Conservation (phyloP, 108 stramenopile species). For the Schizochytrium sp. region DNA sequence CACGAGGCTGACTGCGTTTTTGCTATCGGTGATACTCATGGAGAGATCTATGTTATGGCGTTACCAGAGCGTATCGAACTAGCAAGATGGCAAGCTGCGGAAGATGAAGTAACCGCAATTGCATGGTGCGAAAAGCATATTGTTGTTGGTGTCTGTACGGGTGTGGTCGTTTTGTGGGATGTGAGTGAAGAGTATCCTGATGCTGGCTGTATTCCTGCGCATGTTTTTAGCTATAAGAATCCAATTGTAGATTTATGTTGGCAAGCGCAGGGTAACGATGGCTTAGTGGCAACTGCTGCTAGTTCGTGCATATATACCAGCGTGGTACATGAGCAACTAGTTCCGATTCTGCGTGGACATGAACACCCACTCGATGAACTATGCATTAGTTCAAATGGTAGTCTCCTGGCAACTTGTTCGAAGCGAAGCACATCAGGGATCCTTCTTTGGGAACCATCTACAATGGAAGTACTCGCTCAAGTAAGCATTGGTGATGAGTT, state of each 20-base stretch:
- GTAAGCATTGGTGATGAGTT: not conserved
- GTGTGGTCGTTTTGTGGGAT: conserved; percentile 13
- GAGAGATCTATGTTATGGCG: conserved; percentile 16
- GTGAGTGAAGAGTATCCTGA: conserved; percentile 11
- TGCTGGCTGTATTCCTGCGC: conserved; percentile 3
- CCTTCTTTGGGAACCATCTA: not conserved
- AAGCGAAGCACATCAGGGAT: too few species aligned
- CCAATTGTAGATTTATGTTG: not conserved
- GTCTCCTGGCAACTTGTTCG: not conserved
- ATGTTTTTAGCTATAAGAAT: conserved; percentile 32
- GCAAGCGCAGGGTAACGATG: conserved; percentile 22
- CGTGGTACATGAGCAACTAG: not conserved
- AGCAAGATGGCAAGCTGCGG: conserved; percentile 45
- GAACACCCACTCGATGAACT: not conserved
- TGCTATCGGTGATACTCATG: not conserved
- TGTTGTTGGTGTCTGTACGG: not conserved
- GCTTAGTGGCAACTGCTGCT: not conserved
- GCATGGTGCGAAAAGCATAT: conserved; percentile 9
- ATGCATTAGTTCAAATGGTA: not conserved
- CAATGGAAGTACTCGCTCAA: not conserved
- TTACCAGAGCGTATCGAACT: conserved; percentile 36
- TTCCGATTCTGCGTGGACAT: not conserved
- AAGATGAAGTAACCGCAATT: not conserved
- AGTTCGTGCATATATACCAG: not conserved
- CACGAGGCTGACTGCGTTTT: not conserved